These are phyloP conservation scores for Mycena chlorophos DNA, from an alignment of 768 basidiomycete genomes.

Conservation along the genomic window DNA sequence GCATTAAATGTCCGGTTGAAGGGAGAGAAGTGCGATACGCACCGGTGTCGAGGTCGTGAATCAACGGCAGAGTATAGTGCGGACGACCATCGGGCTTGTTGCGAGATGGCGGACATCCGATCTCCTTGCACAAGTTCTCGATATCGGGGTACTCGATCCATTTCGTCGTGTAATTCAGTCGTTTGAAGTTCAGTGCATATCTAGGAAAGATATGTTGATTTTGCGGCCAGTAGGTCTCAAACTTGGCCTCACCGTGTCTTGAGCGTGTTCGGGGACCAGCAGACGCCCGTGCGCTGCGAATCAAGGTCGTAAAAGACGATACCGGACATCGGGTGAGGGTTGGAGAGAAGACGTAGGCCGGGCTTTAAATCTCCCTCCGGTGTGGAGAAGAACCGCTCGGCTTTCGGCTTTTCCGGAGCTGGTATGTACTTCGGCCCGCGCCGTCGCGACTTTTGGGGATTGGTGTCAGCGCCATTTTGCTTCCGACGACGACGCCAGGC, in stretches of 20 bases:
- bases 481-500: no score
- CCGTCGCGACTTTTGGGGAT: no score
- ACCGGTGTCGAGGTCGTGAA: constrained; percentile 41
- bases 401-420: no score
- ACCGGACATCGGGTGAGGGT: no score
- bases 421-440: no score
- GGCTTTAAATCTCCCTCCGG: no score
- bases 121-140: constrained; percentile 24
- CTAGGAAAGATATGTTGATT: no score
- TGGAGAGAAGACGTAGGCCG: no score
- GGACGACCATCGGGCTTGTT: constrained; percentile 24
- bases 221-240: background rate
- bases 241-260: background rate
- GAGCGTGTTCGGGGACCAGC: background rate
- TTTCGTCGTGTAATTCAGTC: constrained; percentile 35
- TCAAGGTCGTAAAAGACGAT: background rate
- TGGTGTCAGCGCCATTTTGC: no score
- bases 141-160: constrained; percentile 49
- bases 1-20: background rate
- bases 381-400: no score
- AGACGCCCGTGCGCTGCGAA: background rate
- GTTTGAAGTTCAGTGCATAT: constrained; percentile 20
- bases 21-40: background rate
- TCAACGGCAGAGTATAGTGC: constrained; percentile 39
- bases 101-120: constrained; percentile 30